phyloP scores from a whole-genome alignment of 331 rosid genomes.

The Telfairia occidentalis region DNA sequence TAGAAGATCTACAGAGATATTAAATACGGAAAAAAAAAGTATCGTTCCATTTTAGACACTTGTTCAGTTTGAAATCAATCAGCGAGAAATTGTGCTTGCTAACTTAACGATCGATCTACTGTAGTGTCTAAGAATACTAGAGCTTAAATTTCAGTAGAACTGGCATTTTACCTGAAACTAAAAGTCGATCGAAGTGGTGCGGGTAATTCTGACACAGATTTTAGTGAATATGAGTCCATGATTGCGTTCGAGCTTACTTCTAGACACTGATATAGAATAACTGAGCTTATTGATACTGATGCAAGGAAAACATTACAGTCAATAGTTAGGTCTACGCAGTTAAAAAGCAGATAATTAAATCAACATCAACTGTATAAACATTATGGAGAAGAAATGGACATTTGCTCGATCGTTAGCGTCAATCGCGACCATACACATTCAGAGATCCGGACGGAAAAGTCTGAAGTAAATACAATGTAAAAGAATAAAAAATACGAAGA shows the following conservation, averaged over 20 bases:
- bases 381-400: not conserved
- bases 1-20: not conserved
- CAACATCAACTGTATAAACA: not conserved
- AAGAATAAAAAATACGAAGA: not conserved
- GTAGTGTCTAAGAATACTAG: not conserved
- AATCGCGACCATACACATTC: not conserved
- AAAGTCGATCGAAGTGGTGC: slow-evolving; percentile 55
- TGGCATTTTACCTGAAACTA: slow-evolving; percentile 59
- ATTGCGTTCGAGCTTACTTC: slow-evolving; percentile 16
- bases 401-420: not conserved
- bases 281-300: not conserved
- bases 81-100: not conserved
- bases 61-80: not conserved
- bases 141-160: slow-evolving; percentile 5
- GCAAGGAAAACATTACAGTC: not conserved
- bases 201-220: slow-evolving; percentile 76
- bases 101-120: not conserved
- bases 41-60: not conserved
- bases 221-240: slow-evolving; percentile 75
- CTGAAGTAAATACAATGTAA: not conserved
- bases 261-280: slow-evolving; percentile 9
- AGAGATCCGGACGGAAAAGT: not conserved
- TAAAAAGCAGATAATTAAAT: not conserved
- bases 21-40: not conserved
- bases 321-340: not conserved